Evolutionary conservation across 2,329 filamentous ascomycete species (phyloP), one percentile per base, ranked within the genome.

Genomic region (Ceratocystis harringtonii): DNA sequence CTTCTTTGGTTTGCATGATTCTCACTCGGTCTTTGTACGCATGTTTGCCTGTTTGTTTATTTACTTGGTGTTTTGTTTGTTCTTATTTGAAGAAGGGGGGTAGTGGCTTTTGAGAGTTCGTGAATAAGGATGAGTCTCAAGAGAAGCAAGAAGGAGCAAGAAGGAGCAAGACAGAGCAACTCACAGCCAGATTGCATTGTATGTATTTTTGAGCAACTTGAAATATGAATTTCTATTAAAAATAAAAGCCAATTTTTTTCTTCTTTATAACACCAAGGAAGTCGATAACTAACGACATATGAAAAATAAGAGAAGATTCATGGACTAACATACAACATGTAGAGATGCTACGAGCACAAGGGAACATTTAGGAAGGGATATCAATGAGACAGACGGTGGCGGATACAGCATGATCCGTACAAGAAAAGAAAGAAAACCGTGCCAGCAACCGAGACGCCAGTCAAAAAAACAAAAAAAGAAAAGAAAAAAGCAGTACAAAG

Each of bases 401-500:
- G 10, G 36, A 41, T 41, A 43, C 30, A 64, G 44, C 44, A 25
- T 25, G n/a, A 50, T 22, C 61, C n/a, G 22, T 10, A 15, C 8
- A n/a, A 50, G 41, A 63, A 62, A 12, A 48, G 44, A 17, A 25
- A 36, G 32, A 61, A 57, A 28, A 12, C 8, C 17, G 15, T 43
- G 7, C 44, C n/a, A 44, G 48, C 52, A 61, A 48, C 62, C 30
- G 50, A 30, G 62, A 58, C 32, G 48, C 62, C 45, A 32, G 50
- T 7, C n/a, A 58, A 58, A 10, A 58, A 28, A 28, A 65, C 22
- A n/a, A 41, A 32, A 28, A 43, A 63, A 58, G n/a, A 5, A 12
- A 60, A 22, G 15, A 72, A 72, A 63, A 3, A n/a, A 41, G 61
- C 55, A 55, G 65, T 25, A 60, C 22, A 30, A 55, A 62, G 61